Conservation (phyloP, 2,329 filamentous ascomycete genomes). For the Bipolaris bicolor region DNA sequence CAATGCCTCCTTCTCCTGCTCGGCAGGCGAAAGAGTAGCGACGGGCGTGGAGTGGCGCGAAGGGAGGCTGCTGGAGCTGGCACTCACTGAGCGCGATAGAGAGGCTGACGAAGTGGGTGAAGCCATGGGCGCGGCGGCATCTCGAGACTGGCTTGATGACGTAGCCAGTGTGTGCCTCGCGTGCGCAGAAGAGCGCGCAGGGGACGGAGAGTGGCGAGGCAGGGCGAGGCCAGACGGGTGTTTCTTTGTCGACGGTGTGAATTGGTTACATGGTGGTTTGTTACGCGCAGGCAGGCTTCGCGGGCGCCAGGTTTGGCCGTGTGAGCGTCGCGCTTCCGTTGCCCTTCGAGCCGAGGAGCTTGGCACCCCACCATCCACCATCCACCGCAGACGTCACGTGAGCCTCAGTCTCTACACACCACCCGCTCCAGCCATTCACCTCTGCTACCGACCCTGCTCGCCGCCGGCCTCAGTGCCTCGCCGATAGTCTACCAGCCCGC, state of each 20-base stretch:
- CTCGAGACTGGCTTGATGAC: slow-evolving; percentile 18
- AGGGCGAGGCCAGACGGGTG: slow-evolving; percentile 1
- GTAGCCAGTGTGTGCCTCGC: slow-evolving; percentile 16
- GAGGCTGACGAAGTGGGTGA: slow-evolving; percentile 31
- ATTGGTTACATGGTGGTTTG: slow-evolving; percentile 12
- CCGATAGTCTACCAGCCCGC: not conserved
- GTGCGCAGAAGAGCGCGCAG: slow-evolving; percentile 11
- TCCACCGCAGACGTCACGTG: slow-evolving; percentile 2
- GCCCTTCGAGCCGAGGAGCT: slow-evolving; percentile 17
- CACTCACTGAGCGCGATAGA: slow-evolving; percentile 40
- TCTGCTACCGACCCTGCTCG: not conserved
- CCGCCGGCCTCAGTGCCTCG: not conserved
- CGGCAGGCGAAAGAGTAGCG: slow-evolving; percentile 26
- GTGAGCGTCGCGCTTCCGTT: slow-evolving; percentile 21
- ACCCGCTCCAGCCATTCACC: not conserved
- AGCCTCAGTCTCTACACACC: not conserved
- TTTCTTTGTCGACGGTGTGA: slow-evolving; percentile 1
- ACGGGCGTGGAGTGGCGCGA: slow-evolving; percentile 24
- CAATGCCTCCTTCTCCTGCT: slow-evolving; percentile 34
- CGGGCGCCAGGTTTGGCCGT: slow-evolving; percentile 20
- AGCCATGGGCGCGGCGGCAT: slow-evolving; percentile 35
- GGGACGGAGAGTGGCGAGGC: slow-evolving; percentile 2
- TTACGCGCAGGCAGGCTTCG: slow-evolving; percentile 13
- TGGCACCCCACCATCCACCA: slow-evolving; percentile 16
- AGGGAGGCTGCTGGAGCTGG: slow-evolving; percentile 38